Base-by-base conservation (phyloP, 306 rosid species). In the Carpinus viminea region DNA sequence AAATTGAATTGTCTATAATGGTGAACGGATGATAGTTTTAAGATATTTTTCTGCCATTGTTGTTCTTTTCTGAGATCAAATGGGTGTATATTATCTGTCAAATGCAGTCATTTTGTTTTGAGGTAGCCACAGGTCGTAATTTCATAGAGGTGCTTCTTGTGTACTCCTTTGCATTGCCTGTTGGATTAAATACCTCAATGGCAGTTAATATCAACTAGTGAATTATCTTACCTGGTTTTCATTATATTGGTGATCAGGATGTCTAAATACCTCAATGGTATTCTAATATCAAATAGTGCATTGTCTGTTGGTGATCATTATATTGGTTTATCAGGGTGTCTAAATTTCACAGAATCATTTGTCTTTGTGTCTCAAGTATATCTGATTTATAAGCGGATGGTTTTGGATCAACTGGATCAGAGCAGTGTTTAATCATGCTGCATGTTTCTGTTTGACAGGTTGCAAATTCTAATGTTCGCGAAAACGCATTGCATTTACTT, bases 391-490 rank as follows among this genome's bases (percentile, higher is more conserved):
- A 20, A 5, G 28, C 26, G n/a, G 72, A 65, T 75, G 73, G 70
- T 82, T 45, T n/a, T 70, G 20, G 50, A 9, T 79, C 71, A 51
- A 65, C 47, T 55, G 45, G 20, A 76, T 83, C 72, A 26, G 68
- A 80, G 76, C 41, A 66, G 70, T 69, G 36, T 54, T 12, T 59
- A 52, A 54, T 81, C 26, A 36, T 45, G n/a, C 55, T 62, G 18
- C 74, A 57, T 56, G 61, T 73, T 77, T 36, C 82, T 75, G 70
- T 55, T 78, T 78, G 55, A 70, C 81, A 95, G 98, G 97, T 86
- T 87, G 95, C 98, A 13, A 95, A 90, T 85, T 87, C 98, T 76
- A 92, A 92, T 84, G 98, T 92, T 75, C 91, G 98, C 77, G 91
- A 86, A 83, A 95, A 92, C 85, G 92, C 98, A 47, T 82, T 95